Base-by-base conservation (phyloP, 306 rosid genomes). In the Ammopiptanthus mongolicus region DNA sequence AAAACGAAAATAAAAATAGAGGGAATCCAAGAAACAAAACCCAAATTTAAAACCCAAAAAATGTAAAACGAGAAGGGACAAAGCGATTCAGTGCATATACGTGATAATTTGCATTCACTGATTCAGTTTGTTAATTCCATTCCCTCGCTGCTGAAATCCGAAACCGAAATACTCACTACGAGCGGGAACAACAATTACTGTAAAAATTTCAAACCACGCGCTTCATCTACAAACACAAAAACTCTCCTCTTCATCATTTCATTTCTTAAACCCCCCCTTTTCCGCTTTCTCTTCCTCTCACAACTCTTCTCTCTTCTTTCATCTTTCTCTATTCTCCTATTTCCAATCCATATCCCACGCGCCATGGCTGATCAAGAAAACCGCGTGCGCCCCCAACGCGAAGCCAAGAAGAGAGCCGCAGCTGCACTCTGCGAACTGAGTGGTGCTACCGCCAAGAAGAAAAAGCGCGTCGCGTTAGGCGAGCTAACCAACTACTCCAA, bases 381-480 rank as follows among this genome's bases (percentile, higher is more conserved):
- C 61, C 0, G 10, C 71, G 42, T 36, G 50, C 80, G 80, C 44
- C 76, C 77, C 44, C 88, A 93, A 5, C 92, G 97, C 12, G 89
- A 86, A 1, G 88, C 91, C 2, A 78, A 81, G 62, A 90, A 80
- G 83, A 73, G 93, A 67, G 87, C 87, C 3, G 80, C 87, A n/a
- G 81, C 88, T 48, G 83, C 88, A 61, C 15, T 76, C 6, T 39
- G 46, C 21, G 89, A 85, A 21, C 80, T 57, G 0, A 86, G 59
- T 0, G 5, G 69, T 33, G 22, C 80, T 1, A 36, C 29, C 3
- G 14, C 47, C 47, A 41, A 11, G n/a, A 95, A 88, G 83, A 86
- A 72, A 80, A 90, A 75, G 84, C 90, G 98, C n/a, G 89, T 84
- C 14, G 96, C 81, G 23, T 77, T 95, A 17, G 91, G 96, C 5